These are phyloP conservation scores for Cubamyces sp. DNA, from an alignment of 768 basidiomycete genomes.

Conservation along the genomic window DNA sequence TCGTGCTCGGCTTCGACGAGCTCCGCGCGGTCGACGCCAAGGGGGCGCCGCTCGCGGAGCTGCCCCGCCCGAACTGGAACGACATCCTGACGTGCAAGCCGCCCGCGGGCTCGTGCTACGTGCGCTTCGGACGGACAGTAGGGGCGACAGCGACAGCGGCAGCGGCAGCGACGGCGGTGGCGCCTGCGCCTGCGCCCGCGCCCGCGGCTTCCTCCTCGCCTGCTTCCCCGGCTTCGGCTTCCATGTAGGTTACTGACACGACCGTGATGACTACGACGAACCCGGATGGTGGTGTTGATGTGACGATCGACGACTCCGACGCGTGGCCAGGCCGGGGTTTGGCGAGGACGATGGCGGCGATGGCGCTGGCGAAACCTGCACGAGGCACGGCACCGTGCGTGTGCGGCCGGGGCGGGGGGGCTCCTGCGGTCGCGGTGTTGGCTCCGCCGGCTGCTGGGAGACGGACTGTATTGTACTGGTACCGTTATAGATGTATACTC, in stretches of 20 bases:
- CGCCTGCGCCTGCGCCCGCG: neutral
- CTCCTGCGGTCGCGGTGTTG: no score
- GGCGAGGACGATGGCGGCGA: no score
- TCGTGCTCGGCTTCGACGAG: conserved; percentile 61
- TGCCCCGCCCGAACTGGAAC: conserved; percentile 78
- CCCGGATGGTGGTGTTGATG: no score
- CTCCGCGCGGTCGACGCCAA: conserved; percentile 57
- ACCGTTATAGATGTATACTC: conserved; percentile 9
- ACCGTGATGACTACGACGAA: no score
- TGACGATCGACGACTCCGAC: no score
- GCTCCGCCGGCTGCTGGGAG: no score
- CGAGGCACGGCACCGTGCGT: no score
- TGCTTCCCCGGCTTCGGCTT: neutral
- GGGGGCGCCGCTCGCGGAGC: conserved; percentile 47
- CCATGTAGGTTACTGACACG: no score
- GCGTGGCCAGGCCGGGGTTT: no score
- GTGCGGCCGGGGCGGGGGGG: no score
- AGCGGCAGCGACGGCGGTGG: neutral
- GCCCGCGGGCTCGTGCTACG: conserved; percentile 53
- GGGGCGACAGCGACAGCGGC: neutral
- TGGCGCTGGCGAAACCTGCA: no score
- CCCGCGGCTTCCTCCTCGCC: neutral
- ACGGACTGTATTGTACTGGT: conserved; percentile 3
- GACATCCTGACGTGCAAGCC: conserved; percentile 73
- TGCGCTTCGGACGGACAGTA: conserved; percentile 34